Evolutionary conservation across 2,329 filamentous ascomycete species (phyloP), one percentile per base, ranked within the genome.

Genomic region (Biscogniauxia sp.): DNA sequence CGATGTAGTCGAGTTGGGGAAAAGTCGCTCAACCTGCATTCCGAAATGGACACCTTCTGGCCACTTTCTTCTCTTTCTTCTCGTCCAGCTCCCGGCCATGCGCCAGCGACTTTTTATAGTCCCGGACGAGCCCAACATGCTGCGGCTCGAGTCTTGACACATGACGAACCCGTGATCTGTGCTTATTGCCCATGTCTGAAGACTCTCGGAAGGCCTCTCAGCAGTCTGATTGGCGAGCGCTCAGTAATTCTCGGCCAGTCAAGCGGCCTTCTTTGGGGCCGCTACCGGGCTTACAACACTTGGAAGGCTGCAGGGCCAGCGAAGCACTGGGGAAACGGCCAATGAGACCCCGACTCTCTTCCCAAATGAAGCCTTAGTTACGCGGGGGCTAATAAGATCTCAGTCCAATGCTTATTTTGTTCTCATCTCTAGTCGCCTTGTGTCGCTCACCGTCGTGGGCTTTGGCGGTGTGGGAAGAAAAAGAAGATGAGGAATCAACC

Each of bases 131-230:
- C 37, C 54, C 54, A 51, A 54, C 50, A 58, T 59, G 51, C 64
- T 70, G 67, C 67, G 68, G 69, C 70, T 72, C 65, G 62, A 60
- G 56, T 57, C 64, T 63, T 60, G 69, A 68, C 67, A 68, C 64
- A 70, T 66, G 59, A 72, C 63, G 71, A 74, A 74, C 72, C 60
- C 70, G 58, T 74, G 72, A 73, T 73, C 72, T 69, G 72, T 74
- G 72, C 72, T 72, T 69, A 66, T 68, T 64, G 62, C 65, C 61
- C 63, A 61, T 65, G 63, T 66, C 60, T 63, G 60, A 65, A 61
- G 60, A 61, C 56, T 67, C 60, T n/a, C 64, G 62, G 65, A 64
- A 66, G 64, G 54, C 57, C 53, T 60, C 54, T 61, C 57, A 58
- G 66, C 60, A 57, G 66, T 66, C 62, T 73, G 70, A 74, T 74